Percentiles rank a stretch among this genome's conserved stretches.
Conservation (phyloP, 129 eudicot species). For the Lactuca sativa region DNA sequence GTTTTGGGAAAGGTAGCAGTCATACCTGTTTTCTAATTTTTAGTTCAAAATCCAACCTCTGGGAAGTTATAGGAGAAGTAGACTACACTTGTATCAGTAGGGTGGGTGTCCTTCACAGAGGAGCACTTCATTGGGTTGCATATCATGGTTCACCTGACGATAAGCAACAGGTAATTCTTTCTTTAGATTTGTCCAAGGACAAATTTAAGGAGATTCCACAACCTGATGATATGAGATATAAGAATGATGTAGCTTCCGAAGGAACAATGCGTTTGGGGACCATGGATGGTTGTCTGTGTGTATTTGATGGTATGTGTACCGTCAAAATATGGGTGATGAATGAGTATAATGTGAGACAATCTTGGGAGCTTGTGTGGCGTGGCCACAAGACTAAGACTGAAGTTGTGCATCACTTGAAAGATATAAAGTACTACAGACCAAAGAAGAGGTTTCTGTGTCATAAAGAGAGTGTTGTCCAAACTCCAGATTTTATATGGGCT, state of each 20-base stretch:
- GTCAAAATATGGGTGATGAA: conserved; percentile 4
- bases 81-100: background rate
- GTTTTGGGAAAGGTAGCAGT: background rate
- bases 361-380: conserved; percentile 7
- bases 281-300: background rate
- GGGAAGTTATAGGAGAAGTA: conserved; percentile 23
- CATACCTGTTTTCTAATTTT: conserved; percentile 8
- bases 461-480: no score
- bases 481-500: no score
- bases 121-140: conserved; percentile 23
- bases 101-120: conserved; percentile 13
- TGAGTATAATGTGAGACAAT: background rate
- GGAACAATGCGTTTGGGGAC: conserved; percentile 1
- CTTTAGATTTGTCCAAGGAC: conserved; percentile 2
- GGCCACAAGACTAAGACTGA: background rate
- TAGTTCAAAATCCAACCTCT: conserved; percentile 14
- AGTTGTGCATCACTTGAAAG: background rate
- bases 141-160: background rate
- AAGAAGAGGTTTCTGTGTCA: background rate
- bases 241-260: background rate
- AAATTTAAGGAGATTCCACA: conserved; percentile 10
- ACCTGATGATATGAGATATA: background rate
- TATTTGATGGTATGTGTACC: background rate
- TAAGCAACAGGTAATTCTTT: background rate
- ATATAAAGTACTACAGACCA: background rate